phyloP scores from a whole-genome alignment of 148 eudicot species.

The Cornus kousa region DNA sequence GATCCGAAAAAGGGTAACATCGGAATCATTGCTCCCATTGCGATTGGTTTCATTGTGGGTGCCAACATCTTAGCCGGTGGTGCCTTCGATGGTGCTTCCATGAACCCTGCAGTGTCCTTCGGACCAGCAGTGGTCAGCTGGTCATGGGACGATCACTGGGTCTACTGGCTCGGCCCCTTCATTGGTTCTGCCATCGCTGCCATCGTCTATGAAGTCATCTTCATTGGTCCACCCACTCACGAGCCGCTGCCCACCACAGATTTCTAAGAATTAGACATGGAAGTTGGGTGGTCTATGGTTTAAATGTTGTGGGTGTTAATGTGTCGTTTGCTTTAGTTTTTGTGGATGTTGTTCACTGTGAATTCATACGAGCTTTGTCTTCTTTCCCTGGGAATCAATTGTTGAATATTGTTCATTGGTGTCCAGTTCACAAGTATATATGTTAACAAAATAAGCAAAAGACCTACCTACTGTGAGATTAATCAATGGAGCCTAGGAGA shows the following conservation, averaged over 20 bases:
- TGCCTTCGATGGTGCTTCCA: conserved; percentile 81
- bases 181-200: conserved; percentile 63
- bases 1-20: conserved; percentile 82
- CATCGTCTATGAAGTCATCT: conserved; percentile 55
- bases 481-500: neutral
- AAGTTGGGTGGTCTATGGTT: neutral
- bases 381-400: conserved; percentile 12
- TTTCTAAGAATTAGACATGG: conserved; percentile 17
- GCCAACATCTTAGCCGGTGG: conserved; percentile 91
- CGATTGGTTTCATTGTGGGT: conserved; percentile 77
- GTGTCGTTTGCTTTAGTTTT: conserved; percentile 13
- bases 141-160: conserved; percentile 85
- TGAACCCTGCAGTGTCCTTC: conserved; percentile 91
- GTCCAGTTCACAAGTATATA: neutral
- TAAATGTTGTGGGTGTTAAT: conserved; percentile 9
- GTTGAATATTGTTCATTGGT: neutral
- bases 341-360: conserved; percentile 19
- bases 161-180: conserved; percentile 86
- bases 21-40: conserved; percentile 79
- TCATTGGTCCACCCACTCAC: conserved; percentile 44
- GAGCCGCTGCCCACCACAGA: conserved; percentile 62
- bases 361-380: conserved; percentile 18
- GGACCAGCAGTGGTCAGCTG: conserved; percentile 88
- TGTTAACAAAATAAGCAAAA: neutral
- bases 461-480: neutral